Percentiles rank a stretch among this genome's conserved stretches.
Conservation (phyloP, 2,329 filamentous ascomycete species). For the Sodiomyces alkalinus region DNA sequence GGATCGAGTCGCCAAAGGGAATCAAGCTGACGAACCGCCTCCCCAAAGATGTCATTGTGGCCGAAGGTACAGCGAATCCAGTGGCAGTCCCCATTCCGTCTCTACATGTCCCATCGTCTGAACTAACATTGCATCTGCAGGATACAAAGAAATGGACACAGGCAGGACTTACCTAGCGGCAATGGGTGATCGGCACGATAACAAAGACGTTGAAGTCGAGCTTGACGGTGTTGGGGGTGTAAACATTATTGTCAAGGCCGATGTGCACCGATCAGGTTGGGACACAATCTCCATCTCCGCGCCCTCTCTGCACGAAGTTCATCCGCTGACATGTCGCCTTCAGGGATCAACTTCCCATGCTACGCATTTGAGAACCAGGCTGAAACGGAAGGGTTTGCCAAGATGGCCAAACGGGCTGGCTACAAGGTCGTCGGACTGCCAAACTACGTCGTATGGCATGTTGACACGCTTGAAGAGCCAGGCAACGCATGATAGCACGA, state of each 20-base stretch:
- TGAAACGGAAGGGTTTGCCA: constrained; percentile 95
- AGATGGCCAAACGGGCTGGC: constrained; percentile 93
- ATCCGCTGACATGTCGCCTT: background rate
- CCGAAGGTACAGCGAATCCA: constrained; percentile 69
- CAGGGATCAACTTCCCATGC: constrained; percentile 92
- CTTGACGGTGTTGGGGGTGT: constrained; percentile 95
- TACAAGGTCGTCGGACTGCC: constrained; percentile 86
- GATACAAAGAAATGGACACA: constrained; percentile 87
- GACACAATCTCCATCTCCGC: constrained; percentile 11
- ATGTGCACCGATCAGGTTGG: constrained; percentile 87
- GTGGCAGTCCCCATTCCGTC: too few relatives aligned
- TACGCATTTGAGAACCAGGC: constrained; percentile 98
- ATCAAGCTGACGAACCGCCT: constrained; percentile 58
- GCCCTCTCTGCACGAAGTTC: too few relatives aligned
- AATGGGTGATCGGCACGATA: constrained; percentile 83
- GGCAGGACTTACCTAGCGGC: constrained; percentile 77
- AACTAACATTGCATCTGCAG: constrained; percentile 24
- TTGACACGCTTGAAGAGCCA: constrained; percentile 88
- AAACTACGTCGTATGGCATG: constrained; percentile 98
- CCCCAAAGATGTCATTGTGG: constrained; percentile 68
- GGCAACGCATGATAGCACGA: constrained; percentile 53
- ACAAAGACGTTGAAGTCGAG: constrained; percentile 84
- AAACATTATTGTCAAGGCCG: constrained; percentile 93
- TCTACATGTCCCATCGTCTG: background rate
- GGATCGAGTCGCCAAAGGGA: constrained; percentile 84